Conservation (phyloP, 2,329 filamentous ascomycete genomes). For the Aspergillus sojae region DNA sequence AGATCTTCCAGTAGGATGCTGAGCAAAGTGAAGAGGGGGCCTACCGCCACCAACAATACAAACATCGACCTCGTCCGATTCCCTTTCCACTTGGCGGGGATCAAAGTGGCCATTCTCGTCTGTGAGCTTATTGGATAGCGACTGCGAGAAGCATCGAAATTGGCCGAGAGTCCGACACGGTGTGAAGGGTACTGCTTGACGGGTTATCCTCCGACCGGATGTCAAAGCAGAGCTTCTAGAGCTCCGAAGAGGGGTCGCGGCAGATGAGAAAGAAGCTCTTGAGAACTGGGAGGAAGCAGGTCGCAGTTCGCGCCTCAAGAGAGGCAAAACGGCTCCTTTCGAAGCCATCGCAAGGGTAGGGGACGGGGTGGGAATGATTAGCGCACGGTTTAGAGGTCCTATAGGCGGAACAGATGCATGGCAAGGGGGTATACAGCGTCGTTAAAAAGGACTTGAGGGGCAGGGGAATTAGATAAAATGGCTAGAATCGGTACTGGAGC, state of each 20-base stretch:
- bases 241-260: conserved; percentile 23
- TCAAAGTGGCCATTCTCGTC: conserved; percentile 64
- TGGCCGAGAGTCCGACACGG: conserved; percentile 27
- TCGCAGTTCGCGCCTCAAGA: conserved; percentile 45
- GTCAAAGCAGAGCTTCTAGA: conserved; percentile 24
- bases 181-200: conserved; percentile 25
- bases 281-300: conserved; percentile 32
- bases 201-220: conserved; percentile 21
- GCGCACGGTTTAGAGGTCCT: conserved; percentile 9
- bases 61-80: conserved; percentile 92
- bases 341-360: conserved; percentile 39
- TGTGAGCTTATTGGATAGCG: conserved; percentile 43
- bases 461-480: neutral
- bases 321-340: conserved; percentile 43
- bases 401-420: conserved; percentile 20
- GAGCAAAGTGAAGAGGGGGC: neutral
- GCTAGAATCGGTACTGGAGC: neutral
- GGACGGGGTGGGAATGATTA: conserved; percentile 3
- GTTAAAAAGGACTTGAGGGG: neutral
- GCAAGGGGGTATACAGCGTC: conserved; percentile 2
- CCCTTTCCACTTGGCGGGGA: conserved; percentile 72
- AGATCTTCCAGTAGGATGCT: neutral
- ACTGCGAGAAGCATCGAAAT: conserved; percentile 50
- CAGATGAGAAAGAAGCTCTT: conserved; percentile 27
- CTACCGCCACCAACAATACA: conserved; percentile 90